Evolutionary conservation across 331 rosid genomes (phyloP).

Genomic region (Ulmus americana): DNA sequence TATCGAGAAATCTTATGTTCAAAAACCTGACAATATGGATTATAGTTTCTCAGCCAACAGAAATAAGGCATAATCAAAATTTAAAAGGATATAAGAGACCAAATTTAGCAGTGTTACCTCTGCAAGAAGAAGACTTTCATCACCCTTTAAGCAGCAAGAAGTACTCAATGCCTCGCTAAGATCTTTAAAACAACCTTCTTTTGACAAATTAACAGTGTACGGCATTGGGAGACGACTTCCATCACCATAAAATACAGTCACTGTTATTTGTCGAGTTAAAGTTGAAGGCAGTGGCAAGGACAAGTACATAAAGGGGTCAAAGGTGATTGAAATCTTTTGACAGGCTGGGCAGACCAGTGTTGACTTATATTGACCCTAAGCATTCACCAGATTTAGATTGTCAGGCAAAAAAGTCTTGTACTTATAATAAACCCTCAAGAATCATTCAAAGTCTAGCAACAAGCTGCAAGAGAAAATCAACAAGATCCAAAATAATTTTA

Average conservation of each 20-base stretch:
- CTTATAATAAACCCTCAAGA: neutral
- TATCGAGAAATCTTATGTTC: slow-evolving; percentile 64
- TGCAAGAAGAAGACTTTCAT: slow-evolving; percentile 86
- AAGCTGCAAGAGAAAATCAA: too few species aligned
- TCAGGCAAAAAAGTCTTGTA: neutral
- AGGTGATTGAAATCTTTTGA: slow-evolving; percentile 85
- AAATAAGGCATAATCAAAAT: slow-evolving; percentile 17
- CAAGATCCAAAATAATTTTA: too few species aligned
- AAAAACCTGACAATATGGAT: slow-evolving; percentile 52
- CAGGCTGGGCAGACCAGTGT: slow-evolving; percentile 93
- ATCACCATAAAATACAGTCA: slow-evolving; percentile 74
- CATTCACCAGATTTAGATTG: slow-evolving; percentile 5
- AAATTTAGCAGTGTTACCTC: slow-evolving; percentile 47
- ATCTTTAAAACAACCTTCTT: slow-evolving; percentile 66
- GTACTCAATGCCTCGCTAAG: slow-evolving; percentile 56
- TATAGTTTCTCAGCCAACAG: slow-evolving; percentile 24
- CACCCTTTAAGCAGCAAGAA: slow-evolving; percentile 84
- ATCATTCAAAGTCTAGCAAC: too few species aligned
- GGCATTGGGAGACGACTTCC: slow-evolving; percentile 94
- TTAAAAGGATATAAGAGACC: neutral
- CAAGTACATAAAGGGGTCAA: slow-evolving; percentile 97
- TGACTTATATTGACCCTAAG: slow-evolving; percentile 98
- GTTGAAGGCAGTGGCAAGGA: slow-evolving; percentile 94
- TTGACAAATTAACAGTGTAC: slow-evolving; percentile 57
- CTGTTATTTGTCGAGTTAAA: slow-evolving; percentile 67